phyloP scores from a whole-genome alignment of 192 early-diverging fungal species.

The Mortierella claussenii region DNA sequence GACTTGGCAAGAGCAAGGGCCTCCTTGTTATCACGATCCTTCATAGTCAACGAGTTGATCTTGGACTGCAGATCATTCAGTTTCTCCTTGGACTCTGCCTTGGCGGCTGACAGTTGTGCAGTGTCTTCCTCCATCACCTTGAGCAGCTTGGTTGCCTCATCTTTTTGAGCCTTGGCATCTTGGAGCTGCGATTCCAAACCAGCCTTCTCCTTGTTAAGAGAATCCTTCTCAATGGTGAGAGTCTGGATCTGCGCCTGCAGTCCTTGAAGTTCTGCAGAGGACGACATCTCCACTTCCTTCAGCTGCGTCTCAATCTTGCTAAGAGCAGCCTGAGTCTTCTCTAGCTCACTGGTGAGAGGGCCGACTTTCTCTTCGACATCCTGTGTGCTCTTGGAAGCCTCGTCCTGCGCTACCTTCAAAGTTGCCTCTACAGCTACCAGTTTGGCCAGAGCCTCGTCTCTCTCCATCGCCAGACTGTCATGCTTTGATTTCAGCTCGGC shows the following conservation, averaged over 20 bases:
- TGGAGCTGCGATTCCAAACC: conserved; percentile 26
- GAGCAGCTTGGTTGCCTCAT: conserved; percentile 32
- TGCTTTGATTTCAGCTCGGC: conserved; percentile 6
- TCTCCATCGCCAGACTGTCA: conserved; percentile 4
- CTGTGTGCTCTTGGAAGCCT: neutral
- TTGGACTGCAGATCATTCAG: conserved; percentile 53
- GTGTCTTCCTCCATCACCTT: conserved; percentile 50
- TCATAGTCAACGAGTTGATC: conserved; percentile 32
- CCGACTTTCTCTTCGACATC: conserved; percentile 17
- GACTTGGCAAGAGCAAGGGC: conserved; percentile 58
- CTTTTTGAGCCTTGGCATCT: conserved; percentile 23
- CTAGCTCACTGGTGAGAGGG: conserved; percentile 25
- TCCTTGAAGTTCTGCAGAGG: conserved; percentile 9
- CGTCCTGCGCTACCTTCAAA: conserved; percentile 21
- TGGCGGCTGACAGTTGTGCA: conserved; percentile 33
- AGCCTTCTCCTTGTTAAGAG: conserved; percentile 8
- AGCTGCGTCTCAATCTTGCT: conserved; percentile 15
- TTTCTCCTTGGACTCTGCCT: conserved; percentile 55
- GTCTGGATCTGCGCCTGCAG: conserved; percentile 21
- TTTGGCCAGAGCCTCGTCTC: conserved; percentile 16
- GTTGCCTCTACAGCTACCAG: conserved; percentile 1
- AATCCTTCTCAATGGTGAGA: conserved; percentile 12
- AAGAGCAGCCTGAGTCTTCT: conserved; percentile 15
- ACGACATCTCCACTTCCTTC: conserved; percentile 9
- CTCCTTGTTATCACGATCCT: conserved; percentile 59